A percentile compares a stretch with the other conserved stretches of the same genome.
Conservation (phyloP, 2,329 filamentous ascomycete species). For the Chaetomium sp. region DNA sequence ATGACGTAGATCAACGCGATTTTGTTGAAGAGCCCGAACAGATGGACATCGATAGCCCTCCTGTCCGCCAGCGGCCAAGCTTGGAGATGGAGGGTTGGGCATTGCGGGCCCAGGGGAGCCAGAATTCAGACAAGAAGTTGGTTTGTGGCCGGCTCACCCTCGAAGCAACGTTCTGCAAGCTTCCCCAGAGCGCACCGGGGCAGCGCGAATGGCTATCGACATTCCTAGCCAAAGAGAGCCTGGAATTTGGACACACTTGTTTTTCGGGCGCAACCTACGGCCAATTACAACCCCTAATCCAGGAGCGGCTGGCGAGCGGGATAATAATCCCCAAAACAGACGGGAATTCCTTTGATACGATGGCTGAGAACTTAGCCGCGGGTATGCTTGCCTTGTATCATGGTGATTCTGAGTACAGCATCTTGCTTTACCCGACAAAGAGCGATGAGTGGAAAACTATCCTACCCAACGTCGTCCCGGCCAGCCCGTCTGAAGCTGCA, state of each 20-base stretch:
- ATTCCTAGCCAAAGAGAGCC: slow-evolving; percentile 22
- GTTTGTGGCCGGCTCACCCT: slow-evolving; percentile 18
- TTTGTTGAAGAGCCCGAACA: slow-evolving; percentile 21
- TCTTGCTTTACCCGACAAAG: slow-evolving; percentile 36
- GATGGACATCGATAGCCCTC: slow-evolving; percentile 18
- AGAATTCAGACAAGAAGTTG: slow-evolving; percentile 22
- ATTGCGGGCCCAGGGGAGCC: neutral
- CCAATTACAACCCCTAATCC: slow-evolving; percentile 14
- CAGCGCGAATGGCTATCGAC: slow-evolving; percentile 20
- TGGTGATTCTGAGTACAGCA: slow-evolving; percentile 27
- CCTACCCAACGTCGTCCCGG: slow-evolving; percentile 15
- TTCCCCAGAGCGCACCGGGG: slow-evolving; percentile 17
- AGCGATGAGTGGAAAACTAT: slow-evolving; percentile 31
- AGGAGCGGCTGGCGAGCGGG: slow-evolving; percentile 24
- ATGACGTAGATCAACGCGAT: slow-evolving; percentile 16
- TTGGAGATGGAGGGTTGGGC: neutral
- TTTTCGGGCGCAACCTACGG: slow-evolving; percentile 21
- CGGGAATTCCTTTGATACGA: slow-evolving; percentile 21
- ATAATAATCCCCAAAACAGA: slow-evolving; percentile 15
- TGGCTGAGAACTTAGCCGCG: slow-evolving; percentile 31
- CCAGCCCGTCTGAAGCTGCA: slow-evolving; percentile 8
- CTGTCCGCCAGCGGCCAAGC: neutral
- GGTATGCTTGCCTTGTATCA: slow-evolving; percentile 34
- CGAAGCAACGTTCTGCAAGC: slow-evolving; percentile 23
- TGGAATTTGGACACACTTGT: slow-evolving; percentile 28